A percentile compares a stretch with the other conserved stretches of the same genome.
Conservation (phyloP, 495 filamentous ascomycete genomes). For the Stereocaulon alpinum region DNA sequence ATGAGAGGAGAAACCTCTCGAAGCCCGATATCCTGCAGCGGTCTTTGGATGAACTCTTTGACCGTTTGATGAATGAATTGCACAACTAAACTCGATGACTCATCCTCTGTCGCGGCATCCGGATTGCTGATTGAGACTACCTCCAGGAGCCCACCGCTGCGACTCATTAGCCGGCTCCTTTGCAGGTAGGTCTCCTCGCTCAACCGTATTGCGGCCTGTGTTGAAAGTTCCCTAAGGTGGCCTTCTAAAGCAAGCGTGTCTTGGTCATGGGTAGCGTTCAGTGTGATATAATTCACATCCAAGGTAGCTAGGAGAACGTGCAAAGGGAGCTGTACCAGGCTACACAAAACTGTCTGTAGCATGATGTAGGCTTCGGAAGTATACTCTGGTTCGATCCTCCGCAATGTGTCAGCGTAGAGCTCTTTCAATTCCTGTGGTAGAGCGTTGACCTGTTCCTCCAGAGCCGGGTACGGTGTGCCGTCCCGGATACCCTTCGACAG, state of each 20-base stretch:
- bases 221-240: no score
- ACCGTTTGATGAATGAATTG: conserved; percentile 24
- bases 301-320: neutral
- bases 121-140: neutral
- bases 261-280: no score
- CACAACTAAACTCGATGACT: neutral
- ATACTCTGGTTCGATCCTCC: conserved; percentile 12
- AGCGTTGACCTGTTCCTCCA: conserved; percentile 4
- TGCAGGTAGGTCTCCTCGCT: no score
- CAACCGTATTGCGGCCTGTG: no score
- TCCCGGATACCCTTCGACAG: conserved; percentile 19
- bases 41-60: conserved; percentile 15
- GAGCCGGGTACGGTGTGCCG: conserved; percentile 8
- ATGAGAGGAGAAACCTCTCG: neutral
- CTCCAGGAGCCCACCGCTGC: conserved; percentile 21
- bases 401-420: conserved; percentile 17
- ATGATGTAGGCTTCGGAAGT: conserved; percentile 19
- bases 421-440: conserved; percentile 20
- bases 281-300: neutral
- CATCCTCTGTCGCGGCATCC: neutral
- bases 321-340: conserved; percentile 7
- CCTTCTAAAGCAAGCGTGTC: no score
- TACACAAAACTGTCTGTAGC: conserved; percentile 16
- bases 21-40: neutral
- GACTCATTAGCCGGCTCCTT: conserved; percentile 19